Percentiles rank a stretch among this genome's conserved stretches.
These are phyloP conservation scores for Penicillium frequentans DNA, from an alignment of 2,329 filamentous ascomycete genomes.

Conservation along the genomic window DNA sequence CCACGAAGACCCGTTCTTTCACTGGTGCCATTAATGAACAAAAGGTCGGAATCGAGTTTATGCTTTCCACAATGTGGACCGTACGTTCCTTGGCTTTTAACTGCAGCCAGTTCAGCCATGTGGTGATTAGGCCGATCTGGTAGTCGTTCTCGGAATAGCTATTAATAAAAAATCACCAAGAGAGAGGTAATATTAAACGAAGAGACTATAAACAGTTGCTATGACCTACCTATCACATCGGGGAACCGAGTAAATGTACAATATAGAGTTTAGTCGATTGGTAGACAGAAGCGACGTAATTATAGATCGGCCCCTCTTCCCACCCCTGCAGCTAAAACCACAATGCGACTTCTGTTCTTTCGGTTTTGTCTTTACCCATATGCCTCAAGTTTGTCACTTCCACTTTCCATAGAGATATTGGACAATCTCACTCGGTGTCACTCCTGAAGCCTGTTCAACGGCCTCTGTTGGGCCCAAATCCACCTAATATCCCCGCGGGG, in stretches of 20 bases:
- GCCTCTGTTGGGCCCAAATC: not conserved
- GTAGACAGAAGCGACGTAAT: slow-evolving; percentile 24
- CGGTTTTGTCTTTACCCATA: slow-evolving; percentile 4
- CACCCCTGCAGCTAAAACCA: slow-evolving; percentile 36
- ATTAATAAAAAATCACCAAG: not conserved
- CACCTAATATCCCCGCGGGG: not conserved
- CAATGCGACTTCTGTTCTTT: slow-evolving; percentile 23
- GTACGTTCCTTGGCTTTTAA: not conserved
- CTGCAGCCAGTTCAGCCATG: not conserved
- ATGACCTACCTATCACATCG: not conserved
- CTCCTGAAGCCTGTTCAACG: no score
- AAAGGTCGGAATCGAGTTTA: not conserved
- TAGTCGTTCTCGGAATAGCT: not conserved
- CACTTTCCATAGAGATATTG: not conserved
- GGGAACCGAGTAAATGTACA: slow-evolving; percentile 1
- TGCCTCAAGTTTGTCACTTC: not conserved
- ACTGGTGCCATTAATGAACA: not conserved
- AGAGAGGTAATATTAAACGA: not conserved
- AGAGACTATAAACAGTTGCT: not conserved
- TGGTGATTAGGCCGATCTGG: not conserved
- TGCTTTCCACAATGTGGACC: not conserved
- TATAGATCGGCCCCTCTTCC: slow-evolving; percentile 27
- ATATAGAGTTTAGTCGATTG: slow-evolving; percentile 6
- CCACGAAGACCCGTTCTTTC: not conserved
- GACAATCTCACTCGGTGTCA: not conserved